phyloP scores from a whole-genome alignment of 2,329 filamentous ascomycete species.

The Paecilomyces variotii region DNA sequence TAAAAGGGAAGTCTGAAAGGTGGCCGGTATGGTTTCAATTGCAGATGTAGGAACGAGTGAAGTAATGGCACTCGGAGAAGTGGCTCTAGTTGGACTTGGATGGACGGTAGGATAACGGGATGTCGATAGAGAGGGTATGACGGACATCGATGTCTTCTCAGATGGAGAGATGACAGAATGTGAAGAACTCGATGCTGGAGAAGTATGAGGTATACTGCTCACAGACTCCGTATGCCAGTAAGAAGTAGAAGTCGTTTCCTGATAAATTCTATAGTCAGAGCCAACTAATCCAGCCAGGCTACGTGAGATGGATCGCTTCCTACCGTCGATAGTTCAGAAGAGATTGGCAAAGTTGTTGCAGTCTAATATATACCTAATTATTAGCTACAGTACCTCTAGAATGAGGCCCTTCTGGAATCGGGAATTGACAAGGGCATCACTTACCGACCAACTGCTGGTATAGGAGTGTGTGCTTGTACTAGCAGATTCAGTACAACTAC shows the following conservation, averaged over 20 bases:
- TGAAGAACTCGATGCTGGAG: not conserved
- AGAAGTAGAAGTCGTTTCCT: not conserved
- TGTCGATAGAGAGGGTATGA: not conserved
- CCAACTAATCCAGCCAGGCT: not conserved
- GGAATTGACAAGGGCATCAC: not conserved
- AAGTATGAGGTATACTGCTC: not conserved
- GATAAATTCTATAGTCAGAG: not conserved
- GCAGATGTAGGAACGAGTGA: not conserved
- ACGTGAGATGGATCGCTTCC: not conserved
- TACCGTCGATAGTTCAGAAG: not conserved
- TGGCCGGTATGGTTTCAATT: not conserved
- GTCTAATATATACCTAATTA: not conserved
- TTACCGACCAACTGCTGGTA: not conserved
- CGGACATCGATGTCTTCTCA: not conserved
- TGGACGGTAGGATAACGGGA: not conserved
- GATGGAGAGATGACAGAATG: not conserved
- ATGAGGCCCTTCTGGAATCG: not conserved
- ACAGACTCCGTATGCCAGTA: not conserved
- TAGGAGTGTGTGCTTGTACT: not conserved
- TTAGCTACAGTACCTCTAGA: not conserved
- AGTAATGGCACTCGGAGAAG: not conserved
- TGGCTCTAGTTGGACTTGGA: not conserved
- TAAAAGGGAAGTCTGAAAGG: not conserved
- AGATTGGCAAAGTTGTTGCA: not conserved
- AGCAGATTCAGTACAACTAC: not conserved